phyloP scores from a whole-genome alignment of 371 early-diverging fungal genomes.

The Funneliformis caledonium region DNA sequence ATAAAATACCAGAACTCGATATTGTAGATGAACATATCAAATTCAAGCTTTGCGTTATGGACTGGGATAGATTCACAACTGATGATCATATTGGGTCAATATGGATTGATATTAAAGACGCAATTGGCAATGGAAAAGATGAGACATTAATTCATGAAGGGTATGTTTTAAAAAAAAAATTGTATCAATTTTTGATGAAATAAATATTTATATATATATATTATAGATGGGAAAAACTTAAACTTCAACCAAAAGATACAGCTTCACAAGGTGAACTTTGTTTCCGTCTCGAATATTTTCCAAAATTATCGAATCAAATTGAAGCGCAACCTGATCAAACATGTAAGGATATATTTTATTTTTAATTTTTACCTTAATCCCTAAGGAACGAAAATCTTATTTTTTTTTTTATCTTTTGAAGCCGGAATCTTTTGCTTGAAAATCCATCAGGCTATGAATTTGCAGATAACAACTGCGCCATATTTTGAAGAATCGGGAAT shows the following conservation, averaged over 20 bases:
- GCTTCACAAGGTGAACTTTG: neutral
- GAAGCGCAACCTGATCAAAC: conserved; percentile 10
- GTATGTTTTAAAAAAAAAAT: conserved; percentile 12
- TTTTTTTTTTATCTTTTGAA: neutral
- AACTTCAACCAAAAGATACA: neutral
- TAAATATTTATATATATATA: neutral
- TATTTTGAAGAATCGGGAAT: conserved; percentile 13
- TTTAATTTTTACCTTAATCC: neutral
- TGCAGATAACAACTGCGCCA: conserved; percentile 32
- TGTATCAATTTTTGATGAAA: neutral
- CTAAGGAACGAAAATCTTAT: neutral
- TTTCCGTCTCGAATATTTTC: conserved; percentile 17
- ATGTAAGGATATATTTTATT: neutral
- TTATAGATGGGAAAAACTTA: conserved; percentile 3
- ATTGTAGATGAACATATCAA: conserved; percentile 28
- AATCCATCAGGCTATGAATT: conserved; percentile 37
- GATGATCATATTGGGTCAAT: conserved; percentile 29
- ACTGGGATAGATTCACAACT: conserved; percentile 34
- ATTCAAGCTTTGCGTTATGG: conserved; percentile 27
- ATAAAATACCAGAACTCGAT: conserved; percentile 37
- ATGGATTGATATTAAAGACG: conserved; percentile 30
- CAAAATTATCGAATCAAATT: conserved; percentile 8
- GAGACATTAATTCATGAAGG: conserved; percentile 29
- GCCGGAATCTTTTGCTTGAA: conserved; percentile 39
- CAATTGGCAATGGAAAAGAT: conserved; percentile 14